A percentile compares a stretch with the other conserved stretches of the same genome.
Evolutionary conservation across 306 rosid species (phyloP).

Genomic region (Lathyrus tuberosus): DNA sequence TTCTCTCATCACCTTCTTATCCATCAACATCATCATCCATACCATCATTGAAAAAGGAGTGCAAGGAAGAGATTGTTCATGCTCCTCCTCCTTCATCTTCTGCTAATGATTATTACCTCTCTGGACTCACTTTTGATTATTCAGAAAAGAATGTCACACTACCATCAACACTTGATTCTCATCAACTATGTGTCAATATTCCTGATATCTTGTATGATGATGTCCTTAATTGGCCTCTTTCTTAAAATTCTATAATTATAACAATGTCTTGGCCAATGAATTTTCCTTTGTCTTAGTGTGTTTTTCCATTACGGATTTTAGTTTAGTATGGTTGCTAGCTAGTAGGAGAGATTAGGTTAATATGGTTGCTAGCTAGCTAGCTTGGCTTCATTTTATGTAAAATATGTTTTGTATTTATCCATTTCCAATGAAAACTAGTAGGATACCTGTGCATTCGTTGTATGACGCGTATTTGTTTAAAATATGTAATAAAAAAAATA

Average conservation of each 20-base stretch:
- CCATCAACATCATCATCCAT: slow-evolving; percentile 6
- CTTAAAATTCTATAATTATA: slow-evolving; percentile 5
- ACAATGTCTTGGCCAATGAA: background rate
- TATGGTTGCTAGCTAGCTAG: slow-evolving; percentile 4
- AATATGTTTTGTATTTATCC: background rate
- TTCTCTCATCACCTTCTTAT: slow-evolving; percentile 36
- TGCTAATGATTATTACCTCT: slow-evolving; percentile 37
- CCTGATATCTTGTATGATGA: slow-evolving; percentile 33
- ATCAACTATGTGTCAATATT: slow-evolving; percentile 9
- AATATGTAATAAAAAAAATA: too few species aligned
- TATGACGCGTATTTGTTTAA: too few species aligned
- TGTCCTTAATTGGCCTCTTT: background rate
- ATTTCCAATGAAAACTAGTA: slow-evolving; percentile 4
- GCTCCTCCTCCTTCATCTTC: slow-evolving; percentile 26
- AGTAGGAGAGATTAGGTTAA: background rate
- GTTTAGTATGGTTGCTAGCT: slow-evolving; percentile 1
- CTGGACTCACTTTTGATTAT: slow-evolving; percentile 41
- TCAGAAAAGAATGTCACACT: slow-evolving; percentile 9
- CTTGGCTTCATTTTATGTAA: slow-evolving; percentile 14
- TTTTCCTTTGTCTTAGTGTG: background rate
- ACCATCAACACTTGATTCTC: slow-evolving; percentile 39
- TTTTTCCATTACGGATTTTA: background rate
- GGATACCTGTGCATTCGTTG: too few species aligned
- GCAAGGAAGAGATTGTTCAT: slow-evolving; percentile 32
- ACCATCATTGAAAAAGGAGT: slow-evolving; percentile 27